Base-by-base conservation (phyloP, 1,284 basidiomycete genomes). In the Cutaneotrichosporon sp. region DNA sequence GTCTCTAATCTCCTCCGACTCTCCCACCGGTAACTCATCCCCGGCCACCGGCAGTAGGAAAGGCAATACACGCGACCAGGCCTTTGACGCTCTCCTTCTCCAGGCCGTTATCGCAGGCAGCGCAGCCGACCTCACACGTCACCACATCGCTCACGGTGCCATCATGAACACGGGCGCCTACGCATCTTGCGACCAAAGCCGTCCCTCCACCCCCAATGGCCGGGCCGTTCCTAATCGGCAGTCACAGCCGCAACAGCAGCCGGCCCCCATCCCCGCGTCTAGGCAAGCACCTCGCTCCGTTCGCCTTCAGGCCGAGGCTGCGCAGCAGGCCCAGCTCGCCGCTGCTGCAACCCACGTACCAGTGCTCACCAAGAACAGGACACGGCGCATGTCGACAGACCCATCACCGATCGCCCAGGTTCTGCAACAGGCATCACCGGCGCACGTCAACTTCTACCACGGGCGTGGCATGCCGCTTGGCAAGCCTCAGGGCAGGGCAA, bases 121-220 rank as follows among this genome's bases (percentile, higher is more conserved):
- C 58, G 76, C 74, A 16, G 73, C 73, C n/a, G 59, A 62, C 42
- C 66, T 80, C 22, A 75, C 76, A 5, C 68, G 79, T 47, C 78
- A 81, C 68, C 80, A 81, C 69, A 72, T 80, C 42, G 76, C 76
- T 5, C 80, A 81, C 70, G 79, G 77, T 14, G 21, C 55, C 55
- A 40, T 30, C 22, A 65, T 64, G 72, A 71, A 69, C 36, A 68
- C 74, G 8, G 79, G 79, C 10, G 68, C 74, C 10, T 81, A 81
- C 64, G 66, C 78, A 1, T 70, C 72, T 2, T 80, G 78, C 60
- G 80, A 81, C 59, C 73, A 76, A 40, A 74, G 75, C 31, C 61
- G 72, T 26, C 75, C 77, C 0, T 51, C 68, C 5, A 70, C 77
- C 0, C 76, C 79, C 46, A 21, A 53, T 32, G 40, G 58, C 69